phyloP scores from a whole-genome alignment of 257 asterid species.

The Asclepias syriaca region DNA sequence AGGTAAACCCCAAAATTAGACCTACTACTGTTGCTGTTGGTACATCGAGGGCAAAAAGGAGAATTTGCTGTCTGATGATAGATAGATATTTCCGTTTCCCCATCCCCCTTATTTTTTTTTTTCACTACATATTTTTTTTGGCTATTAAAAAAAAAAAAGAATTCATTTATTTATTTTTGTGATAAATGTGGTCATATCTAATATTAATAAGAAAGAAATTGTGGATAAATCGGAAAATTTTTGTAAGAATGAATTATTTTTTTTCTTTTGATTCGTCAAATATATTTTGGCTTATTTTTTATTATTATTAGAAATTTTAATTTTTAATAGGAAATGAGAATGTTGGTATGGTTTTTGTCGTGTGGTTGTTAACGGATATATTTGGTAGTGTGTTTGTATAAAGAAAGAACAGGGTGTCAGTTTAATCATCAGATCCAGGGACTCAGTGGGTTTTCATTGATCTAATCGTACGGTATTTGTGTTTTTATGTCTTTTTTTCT shows the following conservation, averaged over 20 bases:
- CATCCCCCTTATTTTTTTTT: not conserved
- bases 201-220: constrained; percentile 3
- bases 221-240: constrained; percentile 18
- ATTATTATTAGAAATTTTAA: not conserved
- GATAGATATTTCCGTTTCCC: not conserved
- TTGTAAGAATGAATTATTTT: not conserved
- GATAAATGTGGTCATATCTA: constrained; percentile 3
- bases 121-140: not conserved
- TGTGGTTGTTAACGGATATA: constrained; percentile 18
- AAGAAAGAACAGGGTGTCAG: constrained; percentile 7
- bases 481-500: too few relatives aligned
- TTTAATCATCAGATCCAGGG: not conserved
- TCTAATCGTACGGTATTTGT: too few relatives aligned
- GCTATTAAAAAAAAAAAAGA: not conserved
- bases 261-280: not conserved
- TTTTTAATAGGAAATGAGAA: constrained; percentile 7
- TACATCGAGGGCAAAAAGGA: constrained; percentile 22
- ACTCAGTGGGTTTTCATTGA: too few relatives aligned
- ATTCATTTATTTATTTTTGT: constrained; percentile 30
- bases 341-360: constrained; percentile 6
- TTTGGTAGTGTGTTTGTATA: not conserved
- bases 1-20: constrained; percentile 42
- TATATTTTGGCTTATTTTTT: not conserved
- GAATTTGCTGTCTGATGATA: constrained; percentile 11
- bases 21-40: not conserved